phyloP scores from a whole-genome alignment of 2,329 filamentous ascomycete species.

The Samsoniella hepiali region DNA sequence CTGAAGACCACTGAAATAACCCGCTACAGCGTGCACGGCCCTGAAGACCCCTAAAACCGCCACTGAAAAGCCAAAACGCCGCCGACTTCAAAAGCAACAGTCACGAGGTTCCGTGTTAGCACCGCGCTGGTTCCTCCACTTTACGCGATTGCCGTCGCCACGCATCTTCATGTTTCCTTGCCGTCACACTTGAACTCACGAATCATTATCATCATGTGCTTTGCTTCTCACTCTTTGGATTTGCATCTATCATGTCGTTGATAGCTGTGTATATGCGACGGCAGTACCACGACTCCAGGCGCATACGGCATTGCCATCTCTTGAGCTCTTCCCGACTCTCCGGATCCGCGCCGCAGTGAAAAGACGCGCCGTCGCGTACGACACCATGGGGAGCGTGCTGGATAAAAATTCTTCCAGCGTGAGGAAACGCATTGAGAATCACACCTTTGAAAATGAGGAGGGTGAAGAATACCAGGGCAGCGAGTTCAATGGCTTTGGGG shows the following conservation, averaged over 20 bases:
- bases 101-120: conserved; percentile 42
- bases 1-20: background rate
- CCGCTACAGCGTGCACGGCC: background rate
- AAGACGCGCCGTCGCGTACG: background rate
- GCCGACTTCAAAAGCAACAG: conserved; percentile 15
- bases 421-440: conserved; percentile 58
- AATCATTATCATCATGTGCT: background rate
- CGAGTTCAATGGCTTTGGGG: conserved; percentile 80
- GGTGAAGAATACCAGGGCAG: conserved; percentile 91
- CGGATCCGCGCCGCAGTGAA: background rate
- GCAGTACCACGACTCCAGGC: background rate
- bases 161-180: background rate
- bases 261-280: background rate
- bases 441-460: conserved; percentile 74
- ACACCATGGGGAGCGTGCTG: conserved; percentile 56
- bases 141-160: conserved; percentile 31
- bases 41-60: background rate
- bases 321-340: background rate
- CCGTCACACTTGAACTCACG: background rate
- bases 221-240: background rate
- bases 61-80: background rate
- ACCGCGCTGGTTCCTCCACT: conserved; percentile 32
- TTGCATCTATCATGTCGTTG: background rate
- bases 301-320: background rate
- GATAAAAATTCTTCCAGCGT: conserved; percentile 62